Evolutionary conservation across 2,329 filamentous ascomycete species (phyloP).

Genomic region (Ceratocystis variospora): DNA sequence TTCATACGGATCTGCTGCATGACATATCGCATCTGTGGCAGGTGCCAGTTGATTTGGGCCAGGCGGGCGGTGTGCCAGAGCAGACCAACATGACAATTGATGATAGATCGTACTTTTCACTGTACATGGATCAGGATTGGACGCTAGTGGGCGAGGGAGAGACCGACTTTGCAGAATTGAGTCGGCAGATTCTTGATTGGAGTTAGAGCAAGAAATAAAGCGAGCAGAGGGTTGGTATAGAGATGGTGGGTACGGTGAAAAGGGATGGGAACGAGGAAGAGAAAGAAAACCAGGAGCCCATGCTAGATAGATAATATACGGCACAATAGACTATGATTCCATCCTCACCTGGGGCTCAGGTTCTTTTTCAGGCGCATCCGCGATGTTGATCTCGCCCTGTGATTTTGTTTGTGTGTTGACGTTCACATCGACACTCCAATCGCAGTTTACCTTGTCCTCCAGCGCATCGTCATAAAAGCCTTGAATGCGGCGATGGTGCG

Average conservation of each 20-base stretch:
- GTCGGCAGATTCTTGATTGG: conserved; percentile 18
- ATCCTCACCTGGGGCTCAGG: not conserved
- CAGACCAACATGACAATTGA: conserved; percentile 15
- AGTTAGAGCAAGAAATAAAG: conserved; percentile 3
- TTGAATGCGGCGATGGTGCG: conserved; percentile 34
- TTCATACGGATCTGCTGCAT: conserved; percentile 17
- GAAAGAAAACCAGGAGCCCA: not conserved
- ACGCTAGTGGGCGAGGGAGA: conserved; percentile 17
- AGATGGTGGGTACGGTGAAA: not conserved
- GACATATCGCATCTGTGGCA: conserved; percentile 19
- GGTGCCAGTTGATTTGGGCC: conserved; percentile 11
- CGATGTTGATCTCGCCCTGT: not conserved
- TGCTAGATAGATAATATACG: not conserved
- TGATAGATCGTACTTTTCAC: conserved; percentile 16
- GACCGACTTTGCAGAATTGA: conserved; percentile 17
- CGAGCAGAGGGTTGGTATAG: not conserved
- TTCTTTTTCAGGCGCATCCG: conserved; percentile 2
- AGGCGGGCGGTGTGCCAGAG: conserved; percentile 10
- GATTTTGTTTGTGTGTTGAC: not conserved
- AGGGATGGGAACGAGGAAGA: not conserved
- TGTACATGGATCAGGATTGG: conserved; percentile 19
- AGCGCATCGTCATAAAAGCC: conserved; percentile 40
- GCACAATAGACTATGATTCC: conserved; percentile 1
- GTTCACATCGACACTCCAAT: conserved; percentile 29
- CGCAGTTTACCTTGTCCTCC: conserved; percentile 32